These are phyloP conservation scores for Echinosphaeria canescens DNA, from an alignment of 2,329 filamentous ascomycete genomes.

Conservation along the genomic window DNA sequence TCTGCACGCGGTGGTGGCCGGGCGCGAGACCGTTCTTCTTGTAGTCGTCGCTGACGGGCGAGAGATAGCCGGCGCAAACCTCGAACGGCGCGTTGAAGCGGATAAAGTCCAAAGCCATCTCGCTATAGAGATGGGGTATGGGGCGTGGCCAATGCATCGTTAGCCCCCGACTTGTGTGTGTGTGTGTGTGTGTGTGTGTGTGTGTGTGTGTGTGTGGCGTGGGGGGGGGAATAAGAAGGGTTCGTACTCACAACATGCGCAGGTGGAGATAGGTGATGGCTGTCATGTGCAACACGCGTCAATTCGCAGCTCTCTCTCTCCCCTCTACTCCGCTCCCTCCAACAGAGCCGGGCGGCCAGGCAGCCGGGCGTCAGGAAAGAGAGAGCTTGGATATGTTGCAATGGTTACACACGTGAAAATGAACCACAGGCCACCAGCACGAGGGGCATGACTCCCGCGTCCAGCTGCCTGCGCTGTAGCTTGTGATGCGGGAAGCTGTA, in stretches of 20 bases:
- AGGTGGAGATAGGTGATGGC: slow-evolving; percentile 11
- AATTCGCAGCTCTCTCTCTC: too few relatives aligned
- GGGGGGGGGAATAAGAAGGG: too few relatives aligned
- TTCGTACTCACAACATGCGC: too few relatives aligned
- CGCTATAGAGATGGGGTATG: too few relatives aligned
- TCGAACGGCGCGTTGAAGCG: slow-evolving; percentile 35
- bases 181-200: too few relatives aligned
- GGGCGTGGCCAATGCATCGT: slow-evolving; percentile 2
- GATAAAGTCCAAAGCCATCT: slow-evolving; percentile 15
- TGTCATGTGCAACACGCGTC: too few relatives aligned
- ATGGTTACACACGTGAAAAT: slow-evolving; percentile 9
- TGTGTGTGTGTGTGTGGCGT: too few relatives aligned
- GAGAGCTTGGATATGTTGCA: background rate
- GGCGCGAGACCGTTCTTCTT: slow-evolving; percentile 63
- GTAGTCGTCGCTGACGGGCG: slow-evolving; percentile 45
- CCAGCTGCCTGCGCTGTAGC: slow-evolving; percentile 7
- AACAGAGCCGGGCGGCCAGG: background rate
- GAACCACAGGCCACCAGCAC: slow-evolving; percentile 14
- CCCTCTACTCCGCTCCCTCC: background rate
- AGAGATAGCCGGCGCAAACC: slow-evolving; percentile 68
- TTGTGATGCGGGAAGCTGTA: slow-evolving; percentile 10
- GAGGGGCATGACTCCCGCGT: slow-evolving; percentile 10
- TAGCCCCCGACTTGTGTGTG: background rate
- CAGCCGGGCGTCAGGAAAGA: background rate
- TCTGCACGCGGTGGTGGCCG: slow-evolving; percentile 53